Conservation (phyloP, 257 asterid genomes). For the Cynanchum wilfordii region DNA sequence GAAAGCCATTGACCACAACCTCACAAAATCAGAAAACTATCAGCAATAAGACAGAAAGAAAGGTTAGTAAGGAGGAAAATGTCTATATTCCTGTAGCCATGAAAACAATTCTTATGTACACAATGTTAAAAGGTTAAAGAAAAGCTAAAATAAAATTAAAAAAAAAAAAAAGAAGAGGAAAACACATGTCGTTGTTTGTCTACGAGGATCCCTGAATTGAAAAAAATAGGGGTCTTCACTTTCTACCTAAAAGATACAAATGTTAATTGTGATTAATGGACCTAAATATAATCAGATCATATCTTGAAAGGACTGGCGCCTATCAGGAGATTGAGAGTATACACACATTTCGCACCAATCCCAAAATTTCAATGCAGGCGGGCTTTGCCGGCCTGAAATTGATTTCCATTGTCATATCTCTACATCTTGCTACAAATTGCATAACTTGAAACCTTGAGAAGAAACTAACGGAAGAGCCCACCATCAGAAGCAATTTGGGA, state of each 20-base stretch:
- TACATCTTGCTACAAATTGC: conserved; percentile 8
- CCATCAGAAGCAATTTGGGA: not conserved
- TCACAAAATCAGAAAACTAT: conserved; percentile 7
- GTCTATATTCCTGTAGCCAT: conserved; percentile 42
- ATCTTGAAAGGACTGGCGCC: conserved; percentile 28
- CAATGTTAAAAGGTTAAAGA: conserved; percentile 26
- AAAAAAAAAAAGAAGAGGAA: conserved; percentile 41
- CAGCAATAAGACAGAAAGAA: not conserved
- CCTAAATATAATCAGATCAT: conserved; percentile 39
- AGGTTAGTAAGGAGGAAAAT: conserved; percentile 12
- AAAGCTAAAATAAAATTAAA: not conserved
- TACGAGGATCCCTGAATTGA: conserved; percentile 44
- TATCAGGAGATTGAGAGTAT: conserved; percentile 33
- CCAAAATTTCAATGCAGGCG: conserved; percentile 24
- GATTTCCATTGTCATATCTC: conserved; percentile 8
- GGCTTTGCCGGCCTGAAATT: conserved; percentile 35
- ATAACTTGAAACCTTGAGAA: conserved; percentile 8
- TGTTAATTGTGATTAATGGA: conserved; percentile 34
- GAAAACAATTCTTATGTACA: conserved; percentile 65
- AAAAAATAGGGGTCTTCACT: conserved; percentile 46
- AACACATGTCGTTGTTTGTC: conserved; percentile 43
- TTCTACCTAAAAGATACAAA: conserved; percentile 64
- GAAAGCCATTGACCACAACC: not conserved
- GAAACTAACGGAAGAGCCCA: conserved; percentile 8
- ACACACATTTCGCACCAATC: conserved; percentile 35